Evolutionary conservation across 163 green algal species (phyloP), one percentile per base, ranked within the genome.

Genomic region (Scenedesmus sp.): DNA sequence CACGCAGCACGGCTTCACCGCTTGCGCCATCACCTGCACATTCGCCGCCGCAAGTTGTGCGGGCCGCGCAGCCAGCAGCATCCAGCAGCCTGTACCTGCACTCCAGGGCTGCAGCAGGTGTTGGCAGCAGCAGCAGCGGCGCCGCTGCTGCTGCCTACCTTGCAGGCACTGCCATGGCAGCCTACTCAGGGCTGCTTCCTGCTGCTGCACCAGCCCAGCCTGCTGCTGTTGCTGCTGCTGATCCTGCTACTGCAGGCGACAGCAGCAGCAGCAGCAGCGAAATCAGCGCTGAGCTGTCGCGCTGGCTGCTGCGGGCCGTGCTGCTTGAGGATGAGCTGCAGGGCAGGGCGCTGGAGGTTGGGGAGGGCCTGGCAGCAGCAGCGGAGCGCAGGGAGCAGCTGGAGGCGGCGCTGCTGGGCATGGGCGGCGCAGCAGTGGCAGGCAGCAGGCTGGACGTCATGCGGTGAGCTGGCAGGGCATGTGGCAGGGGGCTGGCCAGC

Each of bases 311-410:
- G 56, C 73, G 56, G 6, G 74, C 87, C 2, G 74, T 74, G 52
- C 74, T 91, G 87, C 87, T 91, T 34, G 87, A 91, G 74, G 87
- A 91, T 59, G 67, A 86, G 87, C 87, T 91, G 23, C 87, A 91
- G 56, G 87, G 87, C 56, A 46, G 87, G 18, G 87, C 87, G 23
- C 18, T 91, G 56, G 87, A 91, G 74, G 87, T 85, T 56, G 12
- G 10, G 10, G 87, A 91, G 20, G 26, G 7, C 16, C 86, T 90
- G 55, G 34, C 70, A 90, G 86, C 23, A 57, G 23, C 64, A 13
- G 20, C 52, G 59, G 70, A 90, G 70, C 23, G 59, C 3, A 23
- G 64, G 70, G n/a, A 73, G 34, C 13, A 57, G 52, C 18, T 85
- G 67, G 52, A 90, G 86, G 86, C 70, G 60, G 8, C 9, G 46